Base-by-base conservation (phyloP, 768 basidiomycete species). In the Gymnopilus junonius region DNA sequence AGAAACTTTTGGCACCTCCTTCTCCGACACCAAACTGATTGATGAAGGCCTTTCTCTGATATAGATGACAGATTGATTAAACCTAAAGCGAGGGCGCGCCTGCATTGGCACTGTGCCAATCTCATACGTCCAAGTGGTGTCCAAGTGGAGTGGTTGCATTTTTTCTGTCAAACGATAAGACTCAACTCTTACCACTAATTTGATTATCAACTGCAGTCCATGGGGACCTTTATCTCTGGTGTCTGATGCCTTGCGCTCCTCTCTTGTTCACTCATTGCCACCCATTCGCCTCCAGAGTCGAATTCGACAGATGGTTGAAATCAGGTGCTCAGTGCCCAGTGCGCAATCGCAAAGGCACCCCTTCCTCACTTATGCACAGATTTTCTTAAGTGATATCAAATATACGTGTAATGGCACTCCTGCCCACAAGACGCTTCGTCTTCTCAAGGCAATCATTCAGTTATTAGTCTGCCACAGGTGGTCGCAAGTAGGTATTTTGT, bases 171-270 rank as follows among this genome's bases (percentile, higher is more conserved):
- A 69, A 50, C 45, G 69, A 74, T 58, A 61, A 76, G 15, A 48
- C 48, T n/a, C 70, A 68, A 23, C 82, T 82, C 12, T 70, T 89
- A 67, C 67, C 80, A 79, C 65, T 77, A 65, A 8, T 87, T 88
- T 60, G 87, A 89, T 67, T 87, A 89, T 67, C 87, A 89, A 67
- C 77, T 84, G 54, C 83, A 89, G 14, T 88, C 84, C 70, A 85
- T 88, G 60, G 87, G 89, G 73, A 84, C 85, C 1, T 77, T 69
- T 73, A 77, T 88, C 21, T 89, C 89, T 67, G 85, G 80, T 5
- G 73, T 88, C 40, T 85, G 87, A 35, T 35, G 3, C 35, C 35
- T 12, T 35, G 3, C 15, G 11, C 20, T 20, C 17, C 17, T 20
- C 17, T 42, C 40, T 42, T 42, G n/a, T 42, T 42, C 5, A 5